phyloP scores from a whole-genome alignment of 1,139 yeast species.

The Geotrichum fermentans region DNA sequence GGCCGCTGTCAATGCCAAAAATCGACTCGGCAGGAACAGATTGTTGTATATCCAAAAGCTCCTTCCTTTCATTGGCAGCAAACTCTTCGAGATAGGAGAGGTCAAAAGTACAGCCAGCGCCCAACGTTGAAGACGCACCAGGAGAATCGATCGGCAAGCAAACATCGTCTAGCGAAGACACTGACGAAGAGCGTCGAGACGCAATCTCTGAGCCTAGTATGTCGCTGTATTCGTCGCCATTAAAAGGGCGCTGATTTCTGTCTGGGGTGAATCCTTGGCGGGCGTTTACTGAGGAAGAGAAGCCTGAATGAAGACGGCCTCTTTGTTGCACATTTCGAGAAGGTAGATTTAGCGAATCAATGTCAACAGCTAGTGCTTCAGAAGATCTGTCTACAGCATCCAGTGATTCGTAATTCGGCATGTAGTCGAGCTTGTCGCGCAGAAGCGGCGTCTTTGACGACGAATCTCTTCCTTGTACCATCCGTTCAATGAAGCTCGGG shows the following conservation, averaged over 20 bases:
- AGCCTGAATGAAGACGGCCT: neutral
- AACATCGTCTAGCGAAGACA: slow-evolving; percentile 81
- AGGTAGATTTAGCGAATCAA: neutral
- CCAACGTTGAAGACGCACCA: slow-evolving; percentile 39
- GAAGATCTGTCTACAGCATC: neutral
- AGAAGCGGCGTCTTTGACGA: neutral
- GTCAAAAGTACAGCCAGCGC: slow-evolving; percentile 60
- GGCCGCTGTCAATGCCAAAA: slow-evolving; percentile 19
- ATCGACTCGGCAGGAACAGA: slow-evolving; percentile 35
- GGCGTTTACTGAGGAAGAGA: slow-evolving; percentile 5
- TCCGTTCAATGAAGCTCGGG: neutral
- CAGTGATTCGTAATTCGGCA: neutral
- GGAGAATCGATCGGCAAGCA: slow-evolving; percentile 53
- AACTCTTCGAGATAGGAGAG: slow-evolving; percentile 67
- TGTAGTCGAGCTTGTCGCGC: neutral
- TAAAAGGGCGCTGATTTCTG: neutral
- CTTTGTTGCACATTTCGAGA: neutral
- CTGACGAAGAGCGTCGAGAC: slow-evolving; percentile 67
- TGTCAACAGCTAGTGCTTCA: slow-evolving; percentile 13
- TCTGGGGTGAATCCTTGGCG: neutral
- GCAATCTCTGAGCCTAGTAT: slow-evolving; percentile 57
- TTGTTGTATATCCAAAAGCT: slow-evolving; percentile 42
- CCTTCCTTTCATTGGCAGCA: slow-evolving; percentile 59
- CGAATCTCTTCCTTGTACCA: neutral
- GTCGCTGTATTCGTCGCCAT: slow-evolving; percentile 10